Evolutionary conservation across 441 rosid genomes (phyloP), one percentile per base, ranked within the genome.

Genomic region (Kokia cookei): DNA sequence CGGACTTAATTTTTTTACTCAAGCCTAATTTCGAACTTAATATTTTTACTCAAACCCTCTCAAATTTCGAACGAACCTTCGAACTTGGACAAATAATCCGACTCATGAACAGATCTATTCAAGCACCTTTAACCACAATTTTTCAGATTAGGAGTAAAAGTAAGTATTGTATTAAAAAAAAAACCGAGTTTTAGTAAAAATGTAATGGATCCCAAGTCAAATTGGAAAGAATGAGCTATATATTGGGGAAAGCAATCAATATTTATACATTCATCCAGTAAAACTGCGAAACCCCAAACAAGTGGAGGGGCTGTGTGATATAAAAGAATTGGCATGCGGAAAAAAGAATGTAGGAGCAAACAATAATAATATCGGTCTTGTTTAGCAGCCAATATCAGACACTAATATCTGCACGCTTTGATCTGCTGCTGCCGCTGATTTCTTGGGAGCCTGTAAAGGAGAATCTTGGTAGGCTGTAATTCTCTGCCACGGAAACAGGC

Each of bases 361-460:
- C 67, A 79, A 67, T 42, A 75, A 74, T 67, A 58, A 53, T 4
- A 54, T 4, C 6, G 15, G 62, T 65, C 15, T 51, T 45, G 40
- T 3, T 40, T 7, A 14, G 27, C 1, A n/a, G 19, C 70, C 27
- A 29, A 66, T 29, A 61, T 83, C 79, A 88, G 57, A 96, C 97
- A 65, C 90, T 96, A 26, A 93, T 93, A 80, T 93, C 98, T 48
- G 84, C 71, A 5, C 96, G 96, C 84, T 93, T 96, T 10, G 94
- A 90, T 77, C 94, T 77, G 14, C 86, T 82, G 60, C 73, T 84
- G 86, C 80, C 82, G 79, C 75, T 86, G 68, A 84, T 29, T 71
- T 92, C 98, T 50, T 80, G 84, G 61, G 90, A 83, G 69, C 87
- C 83, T 4, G 77, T 58, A 27, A 83, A 76, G 47, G 91, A 82